Percentiles rank a stretch among this genome's conserved stretches.
These are phyloP conservation scores for Globisporangium cystogenes DNA, from an alignment of 352 stramenopile genomes.

Conservation along the genomic window DNA sequence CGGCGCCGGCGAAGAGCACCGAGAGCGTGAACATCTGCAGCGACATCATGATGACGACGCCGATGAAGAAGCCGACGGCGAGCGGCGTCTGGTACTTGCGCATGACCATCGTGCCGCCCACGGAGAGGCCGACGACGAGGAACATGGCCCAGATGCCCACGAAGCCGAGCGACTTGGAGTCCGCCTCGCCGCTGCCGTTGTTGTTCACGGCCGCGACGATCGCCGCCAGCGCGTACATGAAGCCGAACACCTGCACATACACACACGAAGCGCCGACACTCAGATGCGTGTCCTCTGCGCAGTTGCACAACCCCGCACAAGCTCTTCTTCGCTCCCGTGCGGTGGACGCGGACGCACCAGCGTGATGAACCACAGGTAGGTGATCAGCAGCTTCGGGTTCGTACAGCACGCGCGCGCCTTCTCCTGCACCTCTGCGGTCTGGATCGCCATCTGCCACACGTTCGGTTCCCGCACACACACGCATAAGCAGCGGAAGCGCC, in stretches of 20 bases:
- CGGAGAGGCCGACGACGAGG: constrained; percentile 69
- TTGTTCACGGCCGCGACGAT: constrained; percentile 85
- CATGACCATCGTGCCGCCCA: constrained; percentile 87
- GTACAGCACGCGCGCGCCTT: constrained; percentile 69
- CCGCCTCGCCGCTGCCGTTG: constrained; percentile 45
- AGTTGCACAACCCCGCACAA: too few species aligned
- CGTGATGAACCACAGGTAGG: constrained; percentile 81
- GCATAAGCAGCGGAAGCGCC: too few species aligned
- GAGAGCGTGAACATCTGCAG: constrained; percentile 84
- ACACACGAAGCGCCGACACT: neutral
- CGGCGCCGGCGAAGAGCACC: constrained; percentile 67
- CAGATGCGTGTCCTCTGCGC: too few species aligned
- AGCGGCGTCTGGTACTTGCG: constrained; percentile 85
- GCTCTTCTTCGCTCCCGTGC: too few species aligned
- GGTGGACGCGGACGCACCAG: constrained; percentile 22
- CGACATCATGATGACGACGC: constrained; percentile 89
- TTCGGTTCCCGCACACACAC: too few species aligned
- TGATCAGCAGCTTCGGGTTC: constrained; percentile 81
- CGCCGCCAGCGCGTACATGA: constrained; percentile 83
- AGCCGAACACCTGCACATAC: constrained; percentile 50
- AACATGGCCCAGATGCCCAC: constrained; percentile 83
- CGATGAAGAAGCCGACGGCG: constrained; percentile 87
- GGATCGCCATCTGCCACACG: constrained; percentile 42
- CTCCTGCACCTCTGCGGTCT: constrained; percentile 40
- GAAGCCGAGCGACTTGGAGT: constrained; percentile 79